Base-by-base conservation (phyloP, 805 yeast species). In the Hanseniaspora meyeri region DNA sequence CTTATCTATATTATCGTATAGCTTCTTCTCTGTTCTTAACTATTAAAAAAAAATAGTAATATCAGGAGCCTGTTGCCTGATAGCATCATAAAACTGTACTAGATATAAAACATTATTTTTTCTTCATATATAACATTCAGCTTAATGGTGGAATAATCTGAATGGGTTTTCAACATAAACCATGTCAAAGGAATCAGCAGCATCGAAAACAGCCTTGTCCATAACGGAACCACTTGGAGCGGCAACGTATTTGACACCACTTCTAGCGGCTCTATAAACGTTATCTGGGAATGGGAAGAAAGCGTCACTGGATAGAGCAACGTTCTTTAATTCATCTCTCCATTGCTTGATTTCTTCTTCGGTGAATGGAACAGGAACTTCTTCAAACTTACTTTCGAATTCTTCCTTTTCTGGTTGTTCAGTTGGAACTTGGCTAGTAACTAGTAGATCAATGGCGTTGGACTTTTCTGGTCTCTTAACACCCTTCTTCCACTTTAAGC, bases 211-310 rank as follows among this genome's bases (percentile, higher is more conserved):
- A 57, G 90, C 95, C 76, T 86, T 83, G 74, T 93, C 99, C 88
- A 88, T 91, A 60, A 93, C 96, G 20, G 96, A 88, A 58, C 99
- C 99, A 51, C 95, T 81, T 58, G 99, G 95, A 53, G 99, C 98
- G 66, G 96, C 95, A 68, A 93, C 78, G 75, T 76, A 93, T 72
- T 87, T 88, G 64, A 90, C 99, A 70, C 99, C 99, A 19, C 95
- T 85, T 77, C 87, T 82, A 53, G 83, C 96, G 62, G 97, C 97
- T 72, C 99, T 83, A 81, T 91, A 89, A 64, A 93, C 96, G 69
- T 93, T 93, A 73, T 93, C 99, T 62, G 97, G 93, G 93, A 93
- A 93, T 74, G 99, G 99, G 95, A 93, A 93, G 82, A 93, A 93
- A 32, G 99, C 99, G 70, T 93, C 99, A 3, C 97, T 89, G 17